Evolutionary conservation across 495 filamentous ascomycete species (phyloP).

Genomic region (Beverwykella pulmonaria): DNA sequence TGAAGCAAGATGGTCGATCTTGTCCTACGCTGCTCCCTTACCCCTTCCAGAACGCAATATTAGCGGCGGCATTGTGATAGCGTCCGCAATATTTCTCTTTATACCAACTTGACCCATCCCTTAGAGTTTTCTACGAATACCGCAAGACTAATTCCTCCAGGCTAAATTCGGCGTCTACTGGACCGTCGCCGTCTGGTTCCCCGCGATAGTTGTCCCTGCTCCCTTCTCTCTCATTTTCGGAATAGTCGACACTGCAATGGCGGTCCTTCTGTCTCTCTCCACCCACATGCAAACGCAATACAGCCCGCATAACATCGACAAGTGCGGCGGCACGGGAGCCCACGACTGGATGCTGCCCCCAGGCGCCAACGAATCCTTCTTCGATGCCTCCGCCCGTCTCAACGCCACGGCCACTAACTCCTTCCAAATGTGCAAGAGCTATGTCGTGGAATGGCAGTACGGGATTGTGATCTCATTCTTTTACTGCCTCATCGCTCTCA

Average conservation of each 20-base stretch:
- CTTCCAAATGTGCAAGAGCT: conserved; percentile 29
- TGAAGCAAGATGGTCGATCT: too few relatives aligned
- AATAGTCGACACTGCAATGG: conserved; percentile 14
- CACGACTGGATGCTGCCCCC: conserved; percentile 24
- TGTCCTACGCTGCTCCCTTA: too few relatives aligned
- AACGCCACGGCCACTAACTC: conserved; percentile 18
- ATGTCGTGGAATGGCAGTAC: conserved; percentile 34
- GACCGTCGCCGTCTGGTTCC: conserved; percentile 32
- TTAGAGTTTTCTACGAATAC: too few relatives aligned
- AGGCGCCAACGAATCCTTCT: conserved; percentile 32
- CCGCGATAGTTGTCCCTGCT: conserved; percentile 13
- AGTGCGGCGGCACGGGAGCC: conserved; percentile 3
- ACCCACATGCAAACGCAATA: conserved; percentile 1
- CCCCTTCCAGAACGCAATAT: too few relatives aligned
- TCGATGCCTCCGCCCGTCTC: conserved; percentile 23
- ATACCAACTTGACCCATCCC: too few relatives aligned
- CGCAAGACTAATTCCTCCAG: too few relatives aligned
- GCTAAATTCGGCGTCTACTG: conserved; percentile 31
- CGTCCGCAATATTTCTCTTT: too few relatives aligned
- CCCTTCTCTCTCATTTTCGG: conserved; percentile 23
- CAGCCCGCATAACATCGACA: conserved; percentile 9
- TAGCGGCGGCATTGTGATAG: too few relatives aligned
- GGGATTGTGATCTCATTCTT: conserved; percentile 20
- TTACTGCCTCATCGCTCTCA: conserved; percentile 19
- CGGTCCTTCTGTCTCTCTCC: conserved; percentile 7